Evolutionary conservation across 768 basidiomycete species (phyloP).

Genomic region (Podaxis rugospora): DNA sequence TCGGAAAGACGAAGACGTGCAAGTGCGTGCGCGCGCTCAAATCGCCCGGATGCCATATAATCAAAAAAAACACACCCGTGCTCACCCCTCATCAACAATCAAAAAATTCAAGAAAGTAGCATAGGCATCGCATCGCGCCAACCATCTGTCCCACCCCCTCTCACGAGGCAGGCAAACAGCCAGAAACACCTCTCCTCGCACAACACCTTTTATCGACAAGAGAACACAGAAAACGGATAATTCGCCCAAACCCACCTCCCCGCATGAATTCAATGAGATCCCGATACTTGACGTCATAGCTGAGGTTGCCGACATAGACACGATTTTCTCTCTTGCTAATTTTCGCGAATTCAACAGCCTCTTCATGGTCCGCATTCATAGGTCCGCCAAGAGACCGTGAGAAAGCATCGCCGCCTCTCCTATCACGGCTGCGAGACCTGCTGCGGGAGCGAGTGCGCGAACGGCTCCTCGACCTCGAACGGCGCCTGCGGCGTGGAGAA

Average conservation of each 20-base stretch:
- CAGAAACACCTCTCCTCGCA: slow-evolving; percentile 2
- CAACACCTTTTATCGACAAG: slow-evolving; percentile 16
- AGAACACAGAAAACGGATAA: slow-evolving; percentile 47
- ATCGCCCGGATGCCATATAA: slow-evolving; percentile 1
- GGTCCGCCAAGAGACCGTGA: slow-evolving; percentile 82
- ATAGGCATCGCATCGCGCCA: slow-evolving; percentile 4
- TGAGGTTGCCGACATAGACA: slow-evolving; percentile 98
- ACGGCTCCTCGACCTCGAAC: slow-evolving; percentile 35
- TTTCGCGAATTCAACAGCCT: slow-evolving; percentile 93
- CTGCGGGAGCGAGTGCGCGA: slow-evolving; percentile 38
- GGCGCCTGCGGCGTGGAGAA: slow-evolving; percentile 61
- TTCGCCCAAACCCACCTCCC: slow-evolving; percentile 94
- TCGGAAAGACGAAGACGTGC: slow-evolving; percentile 26
- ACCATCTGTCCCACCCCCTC: slow-evolving; percentile 8
- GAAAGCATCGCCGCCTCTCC: slow-evolving; percentile 60
- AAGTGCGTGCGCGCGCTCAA: slow-evolving; percentile 4
- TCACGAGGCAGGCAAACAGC: not conserved
- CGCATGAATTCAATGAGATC: slow-evolving; percentile 99
- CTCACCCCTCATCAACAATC: not conserved
- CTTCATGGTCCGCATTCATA: slow-evolving; percentile 88
- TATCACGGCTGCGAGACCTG: slow-evolving; percentile 65
- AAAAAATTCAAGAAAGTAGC: slow-evolving; percentile 9
- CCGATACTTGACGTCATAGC: slow-evolving; percentile 97
- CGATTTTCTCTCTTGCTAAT: slow-evolving; percentile 97
- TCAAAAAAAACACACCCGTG: not conserved